phyloP scores from a whole-genome alignment of 345 rosid genomes.

The Citrus inodora region DNA sequence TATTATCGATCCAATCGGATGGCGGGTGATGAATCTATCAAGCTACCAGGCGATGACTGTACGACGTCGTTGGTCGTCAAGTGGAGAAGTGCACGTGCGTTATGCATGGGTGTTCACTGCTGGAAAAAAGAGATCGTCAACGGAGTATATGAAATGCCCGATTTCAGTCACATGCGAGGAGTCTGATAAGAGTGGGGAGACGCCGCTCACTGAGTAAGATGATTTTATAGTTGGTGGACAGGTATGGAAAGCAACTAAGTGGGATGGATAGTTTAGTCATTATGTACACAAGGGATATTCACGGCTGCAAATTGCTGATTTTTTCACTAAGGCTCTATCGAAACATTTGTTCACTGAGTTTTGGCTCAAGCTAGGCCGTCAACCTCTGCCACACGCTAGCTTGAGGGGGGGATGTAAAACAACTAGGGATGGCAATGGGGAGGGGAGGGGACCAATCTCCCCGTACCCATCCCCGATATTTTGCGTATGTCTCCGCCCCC shows the following conservation, averaged over 20 bases:
- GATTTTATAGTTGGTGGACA: slow-evolving; percentile 59
- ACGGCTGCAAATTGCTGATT: too few relatives aligned
- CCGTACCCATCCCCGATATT: too few relatives aligned
- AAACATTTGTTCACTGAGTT: too few relatives aligned
- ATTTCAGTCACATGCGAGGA: slow-evolving; percentile 46
- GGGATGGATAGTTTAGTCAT: slow-evolving; percentile 66
- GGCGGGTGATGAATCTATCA: slow-evolving; percentile 60
- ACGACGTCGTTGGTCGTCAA: slow-evolving; percentile 56
- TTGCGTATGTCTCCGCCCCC: too few relatives aligned
- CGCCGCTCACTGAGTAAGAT: slow-evolving; percentile 44
- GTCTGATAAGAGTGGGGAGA: slow-evolving; percentile 29
- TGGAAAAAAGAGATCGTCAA: slow-evolving; percentile 32
- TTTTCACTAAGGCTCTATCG: too few relatives aligned
- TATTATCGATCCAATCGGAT: slow-evolving; percentile 48
- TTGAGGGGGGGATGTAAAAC: too few relatives aligned
- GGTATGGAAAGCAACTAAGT: slow-evolving; percentile 57
- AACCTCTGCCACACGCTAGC: too few relatives aligned
- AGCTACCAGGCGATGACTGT: slow-evolving; percentile 56
- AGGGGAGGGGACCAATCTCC: too few relatives aligned
- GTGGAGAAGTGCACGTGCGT: slow-evolving; percentile 58
- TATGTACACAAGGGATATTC: slow-evolving; percentile 1
- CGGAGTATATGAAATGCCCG: too few relatives aligned
- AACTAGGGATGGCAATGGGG: too few relatives aligned
- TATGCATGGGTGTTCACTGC: slow-evolving; percentile 32
- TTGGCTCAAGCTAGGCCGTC: too few relatives aligned